phyloP scores from a whole-genome alignment of 352 stramenopile species.

The Phytopythium aichiense region DNA sequence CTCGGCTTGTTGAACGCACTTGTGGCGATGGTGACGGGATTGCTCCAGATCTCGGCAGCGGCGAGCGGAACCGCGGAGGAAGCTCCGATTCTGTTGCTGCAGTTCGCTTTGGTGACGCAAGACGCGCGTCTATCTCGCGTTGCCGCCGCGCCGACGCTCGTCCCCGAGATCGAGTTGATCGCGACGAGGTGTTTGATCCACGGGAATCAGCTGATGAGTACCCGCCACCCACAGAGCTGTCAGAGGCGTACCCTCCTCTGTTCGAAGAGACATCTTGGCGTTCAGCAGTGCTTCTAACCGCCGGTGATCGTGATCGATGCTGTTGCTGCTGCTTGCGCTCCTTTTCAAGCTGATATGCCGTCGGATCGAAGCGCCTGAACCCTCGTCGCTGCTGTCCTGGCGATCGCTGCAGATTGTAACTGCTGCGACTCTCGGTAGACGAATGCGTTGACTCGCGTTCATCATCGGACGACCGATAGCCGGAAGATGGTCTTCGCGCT shows the following conservation, averaged over 20 bases:
- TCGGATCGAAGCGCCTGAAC: slow-evolving; percentile 77
- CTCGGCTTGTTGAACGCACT: slow-evolving; percentile 15
- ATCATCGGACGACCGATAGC: slow-evolving; percentile 4
- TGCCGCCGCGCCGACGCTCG: slow-evolving; percentile 46
- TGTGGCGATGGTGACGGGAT: neutral
- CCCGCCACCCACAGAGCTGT: slow-evolving; percentile 46
- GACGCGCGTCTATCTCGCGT: slow-evolving; percentile 40
- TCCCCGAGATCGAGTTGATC: slow-evolving; percentile 34
- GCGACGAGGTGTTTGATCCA: slow-evolving; percentile 41
- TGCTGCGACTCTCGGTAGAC: slow-evolving; percentile 7
- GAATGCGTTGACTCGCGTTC: slow-evolving; percentile 5
- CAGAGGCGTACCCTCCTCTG: slow-evolving; percentile 51
- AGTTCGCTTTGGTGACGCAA: slow-evolving; percentile 51
- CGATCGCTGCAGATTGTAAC: neutral
- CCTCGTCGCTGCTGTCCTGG: slow-evolving; percentile 16
- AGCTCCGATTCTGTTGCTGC: slow-evolving; percentile 9
- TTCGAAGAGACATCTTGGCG: slow-evolving; percentile 2
- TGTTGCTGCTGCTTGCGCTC: slow-evolving; percentile 43
- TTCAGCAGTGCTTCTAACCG: neutral
- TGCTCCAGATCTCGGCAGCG: slow-evolving; percentile 20
- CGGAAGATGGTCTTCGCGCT: neutral
- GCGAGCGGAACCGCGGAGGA: slow-evolving; percentile 21
- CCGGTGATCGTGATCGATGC: slow-evolving; percentile 30
- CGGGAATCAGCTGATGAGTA: slow-evolving; percentile 66
- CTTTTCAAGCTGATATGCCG: slow-evolving; percentile 75